Evolutionary conservation across 2,329 filamentous ascomycete species (phyloP), one percentile per base, ranked within the genome.

Genomic region (Penicillium psychrosexuale): DNA sequence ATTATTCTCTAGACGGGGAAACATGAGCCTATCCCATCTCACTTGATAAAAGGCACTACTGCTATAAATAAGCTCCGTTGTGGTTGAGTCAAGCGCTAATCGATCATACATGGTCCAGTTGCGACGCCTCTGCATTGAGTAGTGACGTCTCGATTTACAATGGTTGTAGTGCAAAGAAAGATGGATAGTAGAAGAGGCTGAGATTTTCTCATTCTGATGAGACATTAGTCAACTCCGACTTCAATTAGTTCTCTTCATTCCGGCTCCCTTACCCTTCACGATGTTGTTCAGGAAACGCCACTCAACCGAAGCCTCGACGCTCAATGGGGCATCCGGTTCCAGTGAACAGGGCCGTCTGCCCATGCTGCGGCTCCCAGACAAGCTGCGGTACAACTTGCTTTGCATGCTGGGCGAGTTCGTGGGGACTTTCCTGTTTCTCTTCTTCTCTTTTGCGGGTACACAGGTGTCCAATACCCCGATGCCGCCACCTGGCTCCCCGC

Each of bases 361-460:
- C 4, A 73, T 73, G 71, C 56, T 73, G 30, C 59, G 62, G 31
- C 54, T 75, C 8, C 67, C 70, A 0, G 68, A 75, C 52, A 66
- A 55, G 15, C 17, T 61, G 47, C 74, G 77, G 22, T 76, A 77
- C 48, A 78, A 81, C 60, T 57, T 77, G 43, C 72, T 82, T 39
- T 79, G 77, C 30, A 69, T 74, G 13, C 48, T 78, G 9, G 78
- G 78, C 19, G 81, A 83, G 65, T 80, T 82, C 24, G 71, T 80
- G 12, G 81, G 81, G 30, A 83, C 80, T 0, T 77, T 79, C 37
- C 62, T 80, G 57, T 80, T 80, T 64, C 68, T 80, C 17, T 78
- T 79, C 66, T 78, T 78, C 56, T 74, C 77, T 5, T 78, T 79
- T 58, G 73, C 74, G 0, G 77, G 75, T 8, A 73, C 75, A 1